Conservation (phyloP, 2,329 filamentous ascomycete species). For the Leptosphaerulina australis region DNA sequence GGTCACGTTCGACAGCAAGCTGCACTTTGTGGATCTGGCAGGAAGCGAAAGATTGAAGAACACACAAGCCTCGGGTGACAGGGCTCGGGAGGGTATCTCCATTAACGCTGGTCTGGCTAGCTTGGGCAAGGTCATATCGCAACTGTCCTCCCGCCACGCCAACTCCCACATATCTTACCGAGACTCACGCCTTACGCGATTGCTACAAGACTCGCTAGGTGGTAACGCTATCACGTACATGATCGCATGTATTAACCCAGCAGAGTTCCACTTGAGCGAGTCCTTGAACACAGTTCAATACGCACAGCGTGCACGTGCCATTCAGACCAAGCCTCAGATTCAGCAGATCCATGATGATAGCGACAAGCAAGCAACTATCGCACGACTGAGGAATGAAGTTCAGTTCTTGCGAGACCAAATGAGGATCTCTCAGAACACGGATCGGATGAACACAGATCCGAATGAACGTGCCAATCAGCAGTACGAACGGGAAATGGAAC, state of each 20-base stretch:
- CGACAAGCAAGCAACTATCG: constrained; percentile 92
- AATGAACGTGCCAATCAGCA: constrained; percentile 77
- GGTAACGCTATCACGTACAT: constrained; percentile 99
- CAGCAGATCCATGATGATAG: constrained; percentile 87
- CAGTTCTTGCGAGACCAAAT: constrained; percentile 94
- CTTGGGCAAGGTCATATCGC: constrained; percentile 96
- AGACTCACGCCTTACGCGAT: constrained; percentile 92
- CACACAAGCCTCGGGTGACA: constrained; percentile 90
- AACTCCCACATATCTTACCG: constrained; percentile 96
- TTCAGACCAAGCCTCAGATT: constrained; percentile 96
- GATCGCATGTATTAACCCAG: constrained; percentile 97
- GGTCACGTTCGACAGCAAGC: constrained; percentile 94
- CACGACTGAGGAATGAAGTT: constrained; percentile 90
- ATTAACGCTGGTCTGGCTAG: constrained; percentile 97
- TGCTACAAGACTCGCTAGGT: constrained; percentile 94
- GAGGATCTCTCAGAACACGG: constrained; percentile 75
- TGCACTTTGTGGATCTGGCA: constrained; percentile 97
- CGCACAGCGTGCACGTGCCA: constrained; percentile 91
- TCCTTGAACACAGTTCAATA: constrained; percentile 97
- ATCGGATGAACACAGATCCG: constrained; percentile 61
- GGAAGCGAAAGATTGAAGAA: constrained; percentile 97
- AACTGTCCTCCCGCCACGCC: constrained; percentile 86
- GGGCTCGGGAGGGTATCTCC: constrained; percentile 94
- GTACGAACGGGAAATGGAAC: constrained; percentile 82
- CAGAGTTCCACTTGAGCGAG: constrained; percentile 96